Percentiles rank a stretch among this genome's conserved stretches.
Evolutionary conservation across 2,329 filamentous ascomycete genomes (phyloP).

Genomic region (Verticillium klebahnii): DNA sequence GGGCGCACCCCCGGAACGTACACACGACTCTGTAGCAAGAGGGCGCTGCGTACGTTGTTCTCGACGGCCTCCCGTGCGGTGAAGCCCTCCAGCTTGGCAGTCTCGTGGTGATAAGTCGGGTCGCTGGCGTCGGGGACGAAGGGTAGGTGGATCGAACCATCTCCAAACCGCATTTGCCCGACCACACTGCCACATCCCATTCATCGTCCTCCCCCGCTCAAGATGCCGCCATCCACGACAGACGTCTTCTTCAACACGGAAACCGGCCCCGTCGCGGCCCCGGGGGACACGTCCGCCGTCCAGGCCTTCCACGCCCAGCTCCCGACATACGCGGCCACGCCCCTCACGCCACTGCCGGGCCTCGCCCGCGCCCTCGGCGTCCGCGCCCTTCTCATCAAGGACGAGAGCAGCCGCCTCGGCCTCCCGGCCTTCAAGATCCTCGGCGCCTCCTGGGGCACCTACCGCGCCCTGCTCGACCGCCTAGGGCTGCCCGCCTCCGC

Average conservation of each 20-base stretch:
- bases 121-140: no score
- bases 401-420: conserved; percentile 64
- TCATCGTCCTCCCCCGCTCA: not conserved
- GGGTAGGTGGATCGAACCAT: no score
- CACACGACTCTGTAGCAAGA: no score
- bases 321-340: conserved; percentile 51
- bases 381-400: conserved; percentile 59
- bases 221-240: not conserved
- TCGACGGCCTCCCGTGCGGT: no score
- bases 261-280: not conserved
- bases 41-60: no score
- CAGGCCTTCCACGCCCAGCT: conserved; percentile 52
- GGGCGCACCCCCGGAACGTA: no score
- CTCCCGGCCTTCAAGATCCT: conserved; percentile 77
- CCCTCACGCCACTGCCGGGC: conserved; percentile 43
- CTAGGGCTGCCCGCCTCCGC: conserved; percentile 37
- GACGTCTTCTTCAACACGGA: not conserved
- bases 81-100: no score
- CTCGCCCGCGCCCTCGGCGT: conserved; percentile 56
- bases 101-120: no score
- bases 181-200: no score
- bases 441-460: conserved; percentile 70
- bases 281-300: conserved; percentile 9
- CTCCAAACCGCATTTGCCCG: no score
- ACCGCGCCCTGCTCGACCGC: conserved; percentile 46